phyloP scores from a whole-genome alignment of 192 early-diverging fungal genomes.

The Jimgerdemannia lactiflua region DNA sequence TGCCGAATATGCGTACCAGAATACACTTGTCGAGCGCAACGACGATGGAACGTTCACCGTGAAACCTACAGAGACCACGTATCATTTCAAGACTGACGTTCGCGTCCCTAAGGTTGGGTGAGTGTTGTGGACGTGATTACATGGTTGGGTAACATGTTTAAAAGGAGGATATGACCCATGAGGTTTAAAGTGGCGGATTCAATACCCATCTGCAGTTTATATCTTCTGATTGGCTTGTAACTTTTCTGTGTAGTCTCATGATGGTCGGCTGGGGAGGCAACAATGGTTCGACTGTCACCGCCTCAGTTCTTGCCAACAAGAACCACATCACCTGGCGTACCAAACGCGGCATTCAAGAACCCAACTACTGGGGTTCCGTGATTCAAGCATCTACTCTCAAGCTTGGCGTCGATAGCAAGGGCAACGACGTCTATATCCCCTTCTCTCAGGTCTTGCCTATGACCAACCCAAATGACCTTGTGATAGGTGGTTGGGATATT shows the following conservation, averaged over 20 bases:
- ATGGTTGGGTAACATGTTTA: not conserved
- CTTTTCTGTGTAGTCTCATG: conserved; percentile 70
- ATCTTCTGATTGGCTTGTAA: not conserved
- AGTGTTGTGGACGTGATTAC: conserved; percentile 15
- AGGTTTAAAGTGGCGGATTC: too few relatives aligned
- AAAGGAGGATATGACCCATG: too few relatives aligned
- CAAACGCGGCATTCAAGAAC: conserved; percentile 84
- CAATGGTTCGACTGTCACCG: conserved; percentile 98
- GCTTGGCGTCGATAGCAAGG: conserved; percentile 82
- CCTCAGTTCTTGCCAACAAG: conserved; percentile 95
- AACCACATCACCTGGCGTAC: conserved; percentile 87
- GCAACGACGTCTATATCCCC: conserved; percentile 90
- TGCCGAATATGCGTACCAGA: conserved; percentile 88
- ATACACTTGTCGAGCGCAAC: conserved; percentile 76
- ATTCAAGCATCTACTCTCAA: conserved; percentile 96
- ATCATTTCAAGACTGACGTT: conserved; percentile 87
- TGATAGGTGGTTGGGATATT: conserved; percentile 99
- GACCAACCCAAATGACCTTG: conserved; percentile 95
- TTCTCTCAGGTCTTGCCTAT: conserved; percentile 94
- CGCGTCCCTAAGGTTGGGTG: conserved; percentile 83
- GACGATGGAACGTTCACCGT: conserved; percentile 67
- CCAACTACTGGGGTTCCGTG: conserved; percentile 98
- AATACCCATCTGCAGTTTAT: too few relatives aligned
- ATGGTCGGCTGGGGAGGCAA: conserved; percentile 99
- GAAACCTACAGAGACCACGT: conserved; percentile 82